Percentiles rank a stretch among this genome's conserved stretches.
These are phyloP conservation scores for Aurantiochytrium sp. DNA, from an alignment of 108 stramenopile species.

Conservation along the genomic window DNA sequence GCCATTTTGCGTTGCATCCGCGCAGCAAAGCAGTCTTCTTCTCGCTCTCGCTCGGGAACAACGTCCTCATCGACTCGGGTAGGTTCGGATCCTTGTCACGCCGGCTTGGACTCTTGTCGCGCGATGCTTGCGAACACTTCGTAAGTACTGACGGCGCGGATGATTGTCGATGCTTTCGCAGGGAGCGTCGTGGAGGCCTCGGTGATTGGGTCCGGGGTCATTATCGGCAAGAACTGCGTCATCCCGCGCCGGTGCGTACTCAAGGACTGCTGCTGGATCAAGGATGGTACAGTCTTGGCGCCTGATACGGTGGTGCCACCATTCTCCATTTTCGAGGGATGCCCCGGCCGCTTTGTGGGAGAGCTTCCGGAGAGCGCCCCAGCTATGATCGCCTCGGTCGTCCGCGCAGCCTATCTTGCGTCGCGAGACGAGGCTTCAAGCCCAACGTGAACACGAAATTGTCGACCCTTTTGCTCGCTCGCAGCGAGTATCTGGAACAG, in stretches of 20 bases:
- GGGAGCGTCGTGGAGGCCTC: background rate
- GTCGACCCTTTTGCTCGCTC: background rate
- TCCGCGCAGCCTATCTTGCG: background rate
- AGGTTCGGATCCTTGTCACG: too few relatives aligned
- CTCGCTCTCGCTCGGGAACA: background rate
- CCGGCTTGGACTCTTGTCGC: too few relatives aligned
- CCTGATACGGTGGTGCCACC: constrained; percentile 14
- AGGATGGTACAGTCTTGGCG: background rate
- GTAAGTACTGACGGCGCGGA: too few relatives aligned
- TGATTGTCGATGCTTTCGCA: too few relatives aligned
- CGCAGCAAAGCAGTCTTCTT: background rate
- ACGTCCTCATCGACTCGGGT: background rate
- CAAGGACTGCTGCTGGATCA: constrained; percentile 26
- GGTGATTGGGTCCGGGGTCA: background rate
- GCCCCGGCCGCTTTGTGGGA: background rate
- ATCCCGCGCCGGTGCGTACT: background rate
- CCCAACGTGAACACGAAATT: background rate
- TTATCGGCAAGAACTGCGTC: background rate
- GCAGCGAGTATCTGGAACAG: background rate
- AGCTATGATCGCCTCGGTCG: background rate
- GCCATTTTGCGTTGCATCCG: background rate
- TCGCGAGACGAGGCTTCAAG: background rate
- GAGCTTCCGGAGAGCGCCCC: background rate
- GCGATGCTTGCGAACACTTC: too few relatives aligned
- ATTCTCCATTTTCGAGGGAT: constrained; percentile 2